Percentiles rank a stretch among this genome's conserved stretches.
Conservation (phyloP, 2,329 filamentous ascomycete species). For the Cercospora sesami region DNA sequence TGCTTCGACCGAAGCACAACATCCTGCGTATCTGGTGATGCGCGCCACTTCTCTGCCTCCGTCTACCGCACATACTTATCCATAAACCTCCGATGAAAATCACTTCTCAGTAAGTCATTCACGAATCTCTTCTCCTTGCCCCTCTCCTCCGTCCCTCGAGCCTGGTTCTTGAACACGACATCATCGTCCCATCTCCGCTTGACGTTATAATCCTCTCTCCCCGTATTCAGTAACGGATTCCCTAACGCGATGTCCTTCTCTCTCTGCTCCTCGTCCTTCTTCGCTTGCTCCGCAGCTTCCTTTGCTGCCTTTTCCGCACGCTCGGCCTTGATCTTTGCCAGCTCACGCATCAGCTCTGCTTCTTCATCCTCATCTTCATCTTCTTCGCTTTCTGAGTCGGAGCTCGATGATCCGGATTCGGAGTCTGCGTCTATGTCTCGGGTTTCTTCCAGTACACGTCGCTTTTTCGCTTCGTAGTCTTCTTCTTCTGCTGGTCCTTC, state of each 20-base stretch:
- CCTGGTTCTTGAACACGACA: constrained; percentile 99
- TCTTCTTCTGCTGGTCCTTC: constrained; percentile 54
- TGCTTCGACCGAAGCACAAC: background rate
- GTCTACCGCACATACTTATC: constrained; percentile 42
- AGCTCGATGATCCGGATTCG: constrained; percentile 47
- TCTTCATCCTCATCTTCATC: constrained; percentile 76
- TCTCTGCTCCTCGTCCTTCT: constrained; percentile 75
- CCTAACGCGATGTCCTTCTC: constrained; percentile 88
- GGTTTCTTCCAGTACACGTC: constrained; percentile 83
- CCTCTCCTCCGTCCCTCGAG: constrained; percentile 88
- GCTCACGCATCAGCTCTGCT: constrained; percentile 84
- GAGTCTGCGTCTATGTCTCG: constrained; percentile 83
- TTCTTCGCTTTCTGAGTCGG: constrained; percentile 59
- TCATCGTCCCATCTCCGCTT: constrained; percentile 97
- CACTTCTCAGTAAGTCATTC: constrained; percentile 89
- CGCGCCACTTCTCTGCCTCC: background rate
- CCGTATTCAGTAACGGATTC: constrained; percentile 81
- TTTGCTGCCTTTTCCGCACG: constrained; percentile 76
- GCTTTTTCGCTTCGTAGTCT: constrained; percentile 76
- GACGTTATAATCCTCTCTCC: constrained; percentile 78
- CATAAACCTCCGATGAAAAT: constrained; percentile 99
- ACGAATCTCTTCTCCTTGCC: constrained; percentile 75
- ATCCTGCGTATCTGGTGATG: background rate
- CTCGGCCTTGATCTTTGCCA: constrained; percentile 91
- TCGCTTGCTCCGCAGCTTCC: constrained; percentile 78